Evolutionary conservation across 805 yeast genomes (phyloP), one percentile per base, ranked within the genome.

Genomic region (Spencermartinsiella europaea): DNA sequence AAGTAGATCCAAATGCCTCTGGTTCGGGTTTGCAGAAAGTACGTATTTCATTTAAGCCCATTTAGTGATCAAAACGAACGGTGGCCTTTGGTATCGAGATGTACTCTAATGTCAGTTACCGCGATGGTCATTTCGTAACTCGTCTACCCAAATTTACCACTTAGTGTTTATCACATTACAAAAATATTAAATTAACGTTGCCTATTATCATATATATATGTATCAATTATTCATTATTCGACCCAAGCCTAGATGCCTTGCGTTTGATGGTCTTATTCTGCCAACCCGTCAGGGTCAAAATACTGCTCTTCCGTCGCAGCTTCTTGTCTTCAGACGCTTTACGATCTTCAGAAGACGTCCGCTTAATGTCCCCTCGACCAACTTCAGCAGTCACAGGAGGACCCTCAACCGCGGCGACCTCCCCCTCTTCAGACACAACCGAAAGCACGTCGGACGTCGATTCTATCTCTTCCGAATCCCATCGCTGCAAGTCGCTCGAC

Each of bases 281-380:
- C 52, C 52, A 48, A 21, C 45, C 38, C 7, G 52, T 34, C 28
- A 48, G 33, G 35, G 49, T 48, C 21, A 48, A 17, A n/a, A 48
- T 15, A 27, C 52, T 48, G 41, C 46, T 41, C 42, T 48, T 48
- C 31, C 49, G 44, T 5, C 44, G 46, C 1, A 46, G 38, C 16
- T 31, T 42, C 27, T 14, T 17, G 14, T 38, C 37, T 27, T 25
- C 31, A 25, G 31, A 25, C 39, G 2, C 21, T 21, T 14, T 4
- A 14, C 21, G 4, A 16, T 34, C 38, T 17, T 33, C 38, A 8
- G 38, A 14, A 14, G 25, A 22, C 15, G 17, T 25, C 12, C 31
- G 7, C 31, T 12, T 25, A 12, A 7, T 12, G 31, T 25, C 31
- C 14, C 22, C 31, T n/a, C 40, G n/a, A 15, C 40, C 19, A 12